phyloP scores from a whole-genome alignment of 352 stramenopile species.

The Phytophthora pistaciae region DNA sequence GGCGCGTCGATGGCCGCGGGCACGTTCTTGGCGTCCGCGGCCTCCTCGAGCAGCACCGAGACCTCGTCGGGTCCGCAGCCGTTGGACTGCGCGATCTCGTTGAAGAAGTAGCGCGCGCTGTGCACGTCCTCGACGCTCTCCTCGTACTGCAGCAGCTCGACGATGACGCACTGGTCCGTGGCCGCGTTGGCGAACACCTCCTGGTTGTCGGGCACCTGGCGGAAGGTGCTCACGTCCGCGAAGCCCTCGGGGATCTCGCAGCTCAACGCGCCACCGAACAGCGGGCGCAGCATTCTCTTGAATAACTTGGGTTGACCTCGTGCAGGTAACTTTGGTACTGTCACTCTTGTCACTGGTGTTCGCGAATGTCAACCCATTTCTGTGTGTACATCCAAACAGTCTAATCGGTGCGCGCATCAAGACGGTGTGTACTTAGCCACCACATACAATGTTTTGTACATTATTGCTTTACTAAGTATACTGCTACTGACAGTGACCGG shows the following conservation, averaged over 20 bases:
- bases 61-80: conserved; percentile 70
- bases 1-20: conserved; percentile 42
- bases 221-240: conserved; percentile 84
- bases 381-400: background rate
- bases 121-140: conserved; percentile 46
- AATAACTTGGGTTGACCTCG: background rate
- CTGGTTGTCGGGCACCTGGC: conserved; percentile 89
- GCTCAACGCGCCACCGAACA: conserved; percentile 80
- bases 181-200: conserved; percentile 87
- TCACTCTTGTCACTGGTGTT: background rate
- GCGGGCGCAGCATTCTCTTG: conserved; percentile 29
- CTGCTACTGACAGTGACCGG: too few relatives aligned
- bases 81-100: conserved; percentile 86
- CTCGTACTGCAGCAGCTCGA: conserved; percentile 85
- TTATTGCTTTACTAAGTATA: too few relatives aligned
- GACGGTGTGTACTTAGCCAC: background rate
- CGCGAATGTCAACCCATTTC: background rate
- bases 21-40: conserved; percentile 32
- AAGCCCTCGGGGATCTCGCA: conserved; percentile 81
- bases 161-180: conserved; percentile 86
- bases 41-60: conserved; percentile 55
- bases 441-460: too few relatives aligned
- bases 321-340: background rate
- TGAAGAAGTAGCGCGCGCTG: conserved; percentile 85
- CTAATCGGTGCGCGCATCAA: background rate